Conservation (phyloP, 805 yeast species). For the Candida odintsovae region DNA sequence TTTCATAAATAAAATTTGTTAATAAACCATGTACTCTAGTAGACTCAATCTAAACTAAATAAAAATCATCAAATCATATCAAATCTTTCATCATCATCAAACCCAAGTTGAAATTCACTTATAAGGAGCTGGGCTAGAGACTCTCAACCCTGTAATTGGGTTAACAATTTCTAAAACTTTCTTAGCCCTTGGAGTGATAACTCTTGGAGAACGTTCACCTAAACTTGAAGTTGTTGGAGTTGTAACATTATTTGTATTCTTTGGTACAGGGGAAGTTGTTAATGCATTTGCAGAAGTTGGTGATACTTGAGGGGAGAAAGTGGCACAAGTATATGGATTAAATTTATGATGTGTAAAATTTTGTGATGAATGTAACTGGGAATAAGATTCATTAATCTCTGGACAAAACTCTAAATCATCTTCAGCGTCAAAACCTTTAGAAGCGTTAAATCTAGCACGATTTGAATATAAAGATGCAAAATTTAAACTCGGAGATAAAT, state of each 20-base stretch:
- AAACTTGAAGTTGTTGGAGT: conserved; percentile 8
- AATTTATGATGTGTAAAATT: conserved; percentile 39
- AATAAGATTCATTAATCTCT: conserved; percentile 33
- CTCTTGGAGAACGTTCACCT: conserved; percentile 33
- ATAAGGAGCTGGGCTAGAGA: conserved; percentile 42
- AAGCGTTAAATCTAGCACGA: conserved; percentile 49
- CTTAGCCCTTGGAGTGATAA: conserved; percentile 50
- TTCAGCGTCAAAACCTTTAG: conserved; percentile 56
- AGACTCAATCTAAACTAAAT: background rate
- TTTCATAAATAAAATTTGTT: too few relatives aligned
- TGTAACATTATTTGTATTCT: conserved; percentile 13
- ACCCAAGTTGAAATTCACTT: conserved; percentile 7
- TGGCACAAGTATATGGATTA: conserved; percentile 62
- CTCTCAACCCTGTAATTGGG: conserved; percentile 54
- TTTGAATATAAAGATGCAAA: conserved; percentile 37
- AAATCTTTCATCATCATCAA: background rate
- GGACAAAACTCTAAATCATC: conserved; percentile 66
- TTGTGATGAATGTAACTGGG: conserved; percentile 11
- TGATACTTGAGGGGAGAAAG: conserved; percentile 48
- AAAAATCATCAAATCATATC: background rate
- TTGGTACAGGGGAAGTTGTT: conserved; percentile 18
- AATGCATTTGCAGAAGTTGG: conserved; percentile 27
- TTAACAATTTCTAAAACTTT: conserved; percentile 58
- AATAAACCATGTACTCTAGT: background rate
- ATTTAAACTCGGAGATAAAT: conserved; percentile 18